Evolutionary conservation across 2,329 filamentous ascomycete genomes (phyloP), one percentile per base, ranked within the genome.

Genomic region (Neonectria punicea): DNA sequence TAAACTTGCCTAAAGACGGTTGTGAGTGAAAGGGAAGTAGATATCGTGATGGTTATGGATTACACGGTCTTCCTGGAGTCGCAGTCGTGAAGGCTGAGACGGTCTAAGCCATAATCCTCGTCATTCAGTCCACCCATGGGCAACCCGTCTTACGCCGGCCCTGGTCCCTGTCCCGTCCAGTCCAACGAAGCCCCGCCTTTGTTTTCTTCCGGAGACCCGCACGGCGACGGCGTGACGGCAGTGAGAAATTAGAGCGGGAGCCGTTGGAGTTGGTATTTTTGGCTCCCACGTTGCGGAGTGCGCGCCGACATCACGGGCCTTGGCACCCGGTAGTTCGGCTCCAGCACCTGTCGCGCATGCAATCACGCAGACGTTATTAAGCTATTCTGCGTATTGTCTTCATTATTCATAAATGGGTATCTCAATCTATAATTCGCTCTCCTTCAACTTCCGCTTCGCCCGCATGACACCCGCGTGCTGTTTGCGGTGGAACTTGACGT

Each of bases 401-500:
- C 43, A 50, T 53, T 14, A 61, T 50, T 63, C 69, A 49, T 73
- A 47, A 62, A 55, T 51, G 65, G 70, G 70, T 74, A 73, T 74
- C 70, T 70, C 47, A 36, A 30, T 63, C 64, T 73, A 74, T 56
- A 74, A 47, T 43, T 68, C 71, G 49, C 47, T 63, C 44, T 72
- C 71, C 22, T 68, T 58, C 63, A 67, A 56, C 32, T 66, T 76
- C 49, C 65, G 78, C 66, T 67, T 75, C 16, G 69, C 70, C 47
- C 74, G 68, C 13, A 78, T 30, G 50, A 80, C 73, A 4, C 75
- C 74, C 9, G 78, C 77, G 58, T 83, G 82, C 36, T 78, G 75
- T 61, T 80, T 81, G 2, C 74, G 71, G 59, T 83, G 82, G 16
- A 77, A 81, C 61, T 80, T 83, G 16, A 82, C 81, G 59, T 83